A percentile compares a stretch with the other conserved stretches of the same genome.
Evolutionary conservation across 169 alveolate species (phyloP).

Genomic region (Plasmodium cynomolgi): DNA sequence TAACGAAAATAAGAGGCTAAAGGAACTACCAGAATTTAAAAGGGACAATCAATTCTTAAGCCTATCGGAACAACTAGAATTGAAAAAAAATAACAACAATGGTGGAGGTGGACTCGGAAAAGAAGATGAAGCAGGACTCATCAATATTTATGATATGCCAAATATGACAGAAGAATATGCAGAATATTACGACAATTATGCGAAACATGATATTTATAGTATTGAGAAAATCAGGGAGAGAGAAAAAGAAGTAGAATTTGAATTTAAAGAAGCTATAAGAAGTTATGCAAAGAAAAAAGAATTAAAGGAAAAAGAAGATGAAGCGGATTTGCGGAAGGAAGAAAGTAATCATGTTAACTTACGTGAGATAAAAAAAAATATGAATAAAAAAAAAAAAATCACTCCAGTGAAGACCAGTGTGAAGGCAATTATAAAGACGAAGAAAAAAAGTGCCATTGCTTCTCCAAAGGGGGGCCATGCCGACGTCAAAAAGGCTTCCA

Average conservation of each 20-base stretch:
- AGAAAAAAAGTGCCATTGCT: conserved; percentile 20
- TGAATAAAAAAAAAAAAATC: conserved; percentile 41
- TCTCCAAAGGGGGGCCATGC: neutral
- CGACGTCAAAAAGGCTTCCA: neutral
- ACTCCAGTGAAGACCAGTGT: conserved; percentile 2
- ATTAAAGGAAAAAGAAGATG: neutral
- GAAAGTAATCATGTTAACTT: conserved; percentile 10
- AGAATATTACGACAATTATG: conserved; percentile 42
- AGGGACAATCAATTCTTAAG: conserved; percentile 58
- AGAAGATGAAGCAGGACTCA: conserved; percentile 4
- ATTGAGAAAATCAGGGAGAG: conserved; percentile 28
- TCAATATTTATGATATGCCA: neutral
- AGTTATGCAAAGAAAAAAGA: conserved; percentile 33
- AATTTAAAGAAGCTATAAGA: conserved; percentile 60
- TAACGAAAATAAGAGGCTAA: conserved; percentile 35
- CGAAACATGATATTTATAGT: conserved; percentile 39
- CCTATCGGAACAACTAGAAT: conserved; percentile 49
- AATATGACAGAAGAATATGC: conserved; percentile 20
- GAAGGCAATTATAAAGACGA: conserved; percentile 67
- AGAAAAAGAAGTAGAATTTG: conserved; percentile 35
- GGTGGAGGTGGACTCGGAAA: neutral
- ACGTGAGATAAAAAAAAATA: conserved; percentile 23
- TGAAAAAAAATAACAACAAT: conserved; percentile 25
- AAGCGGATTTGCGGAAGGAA: neutral
- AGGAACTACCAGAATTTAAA: conserved; percentile 72